Percentiles rank a stretch among this genome's conserved stretches.
phyloP scores from a whole-genome alignment of 805 yeast species.

The Limtongia smithiae region DNA sequence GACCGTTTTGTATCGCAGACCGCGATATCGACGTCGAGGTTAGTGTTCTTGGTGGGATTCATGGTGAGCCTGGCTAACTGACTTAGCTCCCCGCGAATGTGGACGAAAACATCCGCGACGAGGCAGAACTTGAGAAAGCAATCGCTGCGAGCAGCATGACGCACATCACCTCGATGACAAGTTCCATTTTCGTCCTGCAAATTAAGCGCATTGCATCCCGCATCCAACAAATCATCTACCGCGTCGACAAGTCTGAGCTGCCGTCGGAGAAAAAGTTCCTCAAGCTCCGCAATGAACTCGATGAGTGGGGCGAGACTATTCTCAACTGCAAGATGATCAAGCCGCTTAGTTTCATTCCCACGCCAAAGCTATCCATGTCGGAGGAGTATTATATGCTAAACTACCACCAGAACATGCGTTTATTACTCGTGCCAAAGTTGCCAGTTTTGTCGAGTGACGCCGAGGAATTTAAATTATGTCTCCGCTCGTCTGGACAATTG shows the following conservation, averaged over 20 bases:
- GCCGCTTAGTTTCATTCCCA: conserved; percentile 19
- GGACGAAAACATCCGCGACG: conserved; percentile 23
- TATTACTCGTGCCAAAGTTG: conserved; percentile 24
- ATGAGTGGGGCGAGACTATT: conserved; percentile 19
- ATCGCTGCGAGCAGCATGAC: conserved; percentile 6
- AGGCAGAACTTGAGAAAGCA: conserved; percentile 18
- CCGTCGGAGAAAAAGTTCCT: conserved; percentile 21
- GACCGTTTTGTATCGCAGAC: conserved; percentile 28
- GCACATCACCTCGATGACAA: conserved; percentile 20
- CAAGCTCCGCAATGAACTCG: conserved; percentile 17
- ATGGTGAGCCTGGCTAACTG: background rate
- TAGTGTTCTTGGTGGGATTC: background rate
- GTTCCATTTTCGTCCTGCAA: conserved; percentile 20
- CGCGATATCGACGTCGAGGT: conserved; percentile 28
- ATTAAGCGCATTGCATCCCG: conserved; percentile 22
- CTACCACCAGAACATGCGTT: conserved; percentile 22
- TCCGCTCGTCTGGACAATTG: conserved; percentile 23
- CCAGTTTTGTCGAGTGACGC: conserved; percentile 23
- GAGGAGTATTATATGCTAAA: conserved; percentile 25
- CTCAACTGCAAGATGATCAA: conserved; percentile 9
- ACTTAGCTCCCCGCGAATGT: conserved; percentile 25
- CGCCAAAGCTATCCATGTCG: conserved; percentile 20
- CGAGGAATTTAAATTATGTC: conserved; percentile 22
- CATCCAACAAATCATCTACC: conserved; percentile 24
- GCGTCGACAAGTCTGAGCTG: conserved; percentile 24